phyloP scores from a whole-genome alignment of 257 asterid species.

The Solanum acaule region DNA sequence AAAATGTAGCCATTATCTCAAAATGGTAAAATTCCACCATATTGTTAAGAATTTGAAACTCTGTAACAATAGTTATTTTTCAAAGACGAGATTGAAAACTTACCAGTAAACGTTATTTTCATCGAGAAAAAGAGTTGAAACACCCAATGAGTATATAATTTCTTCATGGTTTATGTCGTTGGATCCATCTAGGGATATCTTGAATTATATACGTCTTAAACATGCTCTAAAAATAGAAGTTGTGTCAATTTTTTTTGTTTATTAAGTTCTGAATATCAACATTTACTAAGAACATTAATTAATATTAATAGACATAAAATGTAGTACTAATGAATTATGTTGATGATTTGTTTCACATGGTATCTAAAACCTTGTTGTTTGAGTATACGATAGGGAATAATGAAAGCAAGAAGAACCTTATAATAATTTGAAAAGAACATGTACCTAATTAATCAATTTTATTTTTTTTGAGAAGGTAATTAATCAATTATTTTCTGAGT shows the following conservation, averaged over 20 bases:
- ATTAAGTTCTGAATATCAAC: not conserved
- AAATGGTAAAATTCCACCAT: not conserved
- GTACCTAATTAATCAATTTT: not conserved
- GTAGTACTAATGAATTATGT: not conserved
- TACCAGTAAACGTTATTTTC: not conserved
- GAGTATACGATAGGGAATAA: not conserved
- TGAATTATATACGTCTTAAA: not conserved
- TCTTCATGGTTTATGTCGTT: not conserved
- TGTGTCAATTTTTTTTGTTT: not conserved
- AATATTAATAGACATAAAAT: not conserved
- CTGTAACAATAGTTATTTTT: not conserved
- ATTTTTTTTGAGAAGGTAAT: too few species aligned
- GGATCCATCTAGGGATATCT: not conserved
- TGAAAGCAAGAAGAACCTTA: not conserved
- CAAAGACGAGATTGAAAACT: not conserved
- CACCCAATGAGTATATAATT: not conserved
- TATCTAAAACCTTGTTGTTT: not conserved
- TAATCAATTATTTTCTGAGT: not conserved
- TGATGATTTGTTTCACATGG: not conserved
- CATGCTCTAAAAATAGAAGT: not conserved
- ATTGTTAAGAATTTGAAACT: not conserved
- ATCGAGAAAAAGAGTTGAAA: not conserved
- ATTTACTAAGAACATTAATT: not conserved
- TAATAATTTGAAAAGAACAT: not conserved
- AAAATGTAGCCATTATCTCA: not conserved